Percentiles rank a stretch among this genome's conserved stretches.
Conservation (phyloP, 805 yeast genomes). For the Torulaspora gathmanii region DNA sequence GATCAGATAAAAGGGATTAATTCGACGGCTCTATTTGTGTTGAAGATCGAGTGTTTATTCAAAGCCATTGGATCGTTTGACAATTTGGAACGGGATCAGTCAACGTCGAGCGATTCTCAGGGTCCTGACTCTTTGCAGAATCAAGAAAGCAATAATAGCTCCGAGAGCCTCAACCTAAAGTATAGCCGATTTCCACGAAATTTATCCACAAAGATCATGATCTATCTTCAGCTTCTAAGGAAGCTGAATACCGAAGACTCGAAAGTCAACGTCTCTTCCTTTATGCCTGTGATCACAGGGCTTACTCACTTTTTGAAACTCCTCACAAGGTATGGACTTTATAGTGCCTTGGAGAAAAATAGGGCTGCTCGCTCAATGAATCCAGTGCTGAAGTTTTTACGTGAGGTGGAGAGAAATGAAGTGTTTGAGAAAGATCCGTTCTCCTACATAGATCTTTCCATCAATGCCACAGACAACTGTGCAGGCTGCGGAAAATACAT, state of each 20-base stretch:
- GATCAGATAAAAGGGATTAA: constrained; percentile 62
- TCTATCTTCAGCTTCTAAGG: constrained; percentile 76
- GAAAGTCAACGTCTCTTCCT: constrained; percentile 45
- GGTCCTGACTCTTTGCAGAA: constrained; percentile 2
- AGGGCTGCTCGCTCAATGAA: constrained; percentile 50
- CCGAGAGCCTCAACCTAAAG: constrained; percentile 15
- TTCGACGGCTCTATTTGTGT: constrained; percentile 66
- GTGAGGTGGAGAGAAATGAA: constrained; percentile 47
- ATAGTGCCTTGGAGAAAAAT: constrained; percentile 67
- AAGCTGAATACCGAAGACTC: constrained; percentile 43
- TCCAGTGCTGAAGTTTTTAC: constrained; percentile 61
- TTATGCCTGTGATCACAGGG: constrained; percentile 80
- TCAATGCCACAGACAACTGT: constrained; percentile 73
- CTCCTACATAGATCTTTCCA: constrained; percentile 44
- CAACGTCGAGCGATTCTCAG: constrained; percentile 5
- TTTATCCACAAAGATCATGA: constrained; percentile 83
- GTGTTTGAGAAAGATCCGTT: constrained; percentile 35
- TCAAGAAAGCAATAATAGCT: constrained; percentile 6
- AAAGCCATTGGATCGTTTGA: constrained; percentile 58
- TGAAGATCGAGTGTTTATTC: constrained; percentile 72
- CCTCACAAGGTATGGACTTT: constrained; percentile 73
- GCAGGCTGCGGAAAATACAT: constrained; percentile 65
- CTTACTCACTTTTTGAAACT: constrained; percentile 89
- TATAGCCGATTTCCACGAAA: constrained; percentile 64
- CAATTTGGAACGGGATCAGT: constrained; percentile 19